Evolutionary conservation across 352 stramenopile genomes (phyloP).

Genomic region (Phytophthora melonis): DNA sequence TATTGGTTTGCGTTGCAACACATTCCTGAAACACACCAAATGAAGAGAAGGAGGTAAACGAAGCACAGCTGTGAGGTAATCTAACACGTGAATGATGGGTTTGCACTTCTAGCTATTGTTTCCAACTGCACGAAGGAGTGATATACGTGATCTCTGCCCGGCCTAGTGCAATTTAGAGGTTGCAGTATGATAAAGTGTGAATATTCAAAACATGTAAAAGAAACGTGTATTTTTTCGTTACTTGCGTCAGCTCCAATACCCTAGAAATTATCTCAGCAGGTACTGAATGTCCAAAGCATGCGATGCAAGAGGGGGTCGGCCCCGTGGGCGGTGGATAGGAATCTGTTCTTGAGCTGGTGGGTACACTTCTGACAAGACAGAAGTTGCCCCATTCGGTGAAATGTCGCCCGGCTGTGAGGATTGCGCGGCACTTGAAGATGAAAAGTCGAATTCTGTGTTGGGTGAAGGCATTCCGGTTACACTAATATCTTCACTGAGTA

Average conservation of each 20-base stretch:
- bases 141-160: not conserved
- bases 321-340: not conserved
- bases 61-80: not conserved
- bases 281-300: not conserved
- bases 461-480: not conserved
- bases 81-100: not conserved
- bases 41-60: not conserved
- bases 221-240: not conserved
- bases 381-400: not conserved
- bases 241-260: not conserved
- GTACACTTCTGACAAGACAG: not conserved
- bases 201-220: not conserved
- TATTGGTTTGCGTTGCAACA: not conserved
- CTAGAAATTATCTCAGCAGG: not conserved
- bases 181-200: not conserved
- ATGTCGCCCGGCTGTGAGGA: not conserved
- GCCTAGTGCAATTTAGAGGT: not conserved
- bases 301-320: not conserved
- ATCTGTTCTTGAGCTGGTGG: not conserved
- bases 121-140: not conserved
- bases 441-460: not conserved
- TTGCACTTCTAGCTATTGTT: not conserved
- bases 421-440: not conserved
- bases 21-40: not conserved
- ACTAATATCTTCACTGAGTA: not conserved